Conservation (phyloP, 192 early-diverging fungal species). For the Podila clonocystis region DNA sequence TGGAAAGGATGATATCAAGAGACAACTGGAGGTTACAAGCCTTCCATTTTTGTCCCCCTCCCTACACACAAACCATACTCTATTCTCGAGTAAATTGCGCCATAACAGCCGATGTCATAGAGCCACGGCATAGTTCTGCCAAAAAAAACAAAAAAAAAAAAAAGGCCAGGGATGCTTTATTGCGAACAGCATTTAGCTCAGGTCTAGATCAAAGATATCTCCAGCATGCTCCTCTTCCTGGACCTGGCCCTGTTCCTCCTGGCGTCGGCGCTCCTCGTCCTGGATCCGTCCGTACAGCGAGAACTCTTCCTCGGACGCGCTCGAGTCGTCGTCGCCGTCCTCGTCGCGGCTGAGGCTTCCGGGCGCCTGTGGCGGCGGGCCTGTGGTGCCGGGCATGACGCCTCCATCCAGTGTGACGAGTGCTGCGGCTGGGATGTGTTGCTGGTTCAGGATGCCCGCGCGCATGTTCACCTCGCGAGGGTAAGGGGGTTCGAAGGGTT, state of each 20-base stretch:
- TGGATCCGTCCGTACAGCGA: slow-evolving; percentile 19
- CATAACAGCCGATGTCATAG: too few species aligned
- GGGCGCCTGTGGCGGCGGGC: background rate
- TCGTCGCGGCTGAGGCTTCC: slow-evolving; percentile 6
- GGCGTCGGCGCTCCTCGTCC: slow-evolving; percentile 10
- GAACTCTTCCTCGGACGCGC: slow-evolving; percentile 33
- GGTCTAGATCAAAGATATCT: slow-evolving; percentile 26
- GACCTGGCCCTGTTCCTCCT: slow-evolving; percentile 15
- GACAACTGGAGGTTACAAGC: too few species aligned
- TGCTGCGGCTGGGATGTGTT: slow-evolving; percentile 52
- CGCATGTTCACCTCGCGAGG: slow-evolving; percentile 65
- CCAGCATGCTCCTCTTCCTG: slow-evolving; percentile 16
- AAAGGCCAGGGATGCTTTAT: background rate
- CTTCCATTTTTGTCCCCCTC: too few species aligned
- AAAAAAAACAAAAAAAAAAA: background rate
- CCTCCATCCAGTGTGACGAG: slow-evolving; percentile 41
- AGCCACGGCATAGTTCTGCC: background rate
- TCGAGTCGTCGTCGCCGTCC: slow-evolving; percentile 24
- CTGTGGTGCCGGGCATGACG: slow-evolving; percentile 34
- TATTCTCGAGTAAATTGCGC: too few species aligned
- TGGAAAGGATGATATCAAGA: too few species aligned
- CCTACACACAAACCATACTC: too few species aligned
- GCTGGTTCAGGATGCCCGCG: slow-evolving; percentile 58
- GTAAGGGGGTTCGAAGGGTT: slow-evolving; percentile 61
- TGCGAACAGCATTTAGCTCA: background rate